Conservation (phyloP, 1,284 basidiomycete species). For the Cryptococcus sp. region DNA sequence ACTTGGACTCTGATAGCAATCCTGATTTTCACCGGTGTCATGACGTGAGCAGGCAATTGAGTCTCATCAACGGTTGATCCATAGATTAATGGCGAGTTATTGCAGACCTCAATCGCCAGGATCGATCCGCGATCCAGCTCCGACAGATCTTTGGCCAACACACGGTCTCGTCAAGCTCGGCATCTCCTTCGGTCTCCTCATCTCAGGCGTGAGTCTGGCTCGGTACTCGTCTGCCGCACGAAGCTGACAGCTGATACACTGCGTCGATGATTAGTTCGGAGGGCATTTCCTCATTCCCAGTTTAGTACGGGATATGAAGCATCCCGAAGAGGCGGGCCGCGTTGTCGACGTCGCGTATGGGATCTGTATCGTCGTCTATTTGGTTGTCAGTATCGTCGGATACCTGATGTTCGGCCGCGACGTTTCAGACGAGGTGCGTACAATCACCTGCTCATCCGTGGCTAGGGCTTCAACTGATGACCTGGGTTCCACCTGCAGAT, state of each 20-base stretch:
- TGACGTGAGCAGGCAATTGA: slow-evolving; percentile 23
- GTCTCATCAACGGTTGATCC: neutral
- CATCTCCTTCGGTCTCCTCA: slow-evolving; percentile 81
- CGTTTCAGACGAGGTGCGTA: slow-evolving; percentile 77
- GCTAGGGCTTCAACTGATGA: slow-evolving; percentile 5
- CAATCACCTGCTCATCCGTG: slow-evolving; percentile 2
- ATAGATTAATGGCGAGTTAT: no score
- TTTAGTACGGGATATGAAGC: slow-evolving; percentile 82
- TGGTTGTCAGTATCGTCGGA: slow-evolving; percentile 75
- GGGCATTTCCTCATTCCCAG: slow-evolving; percentile 51
- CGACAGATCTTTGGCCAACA: slow-evolving; percentile 66
- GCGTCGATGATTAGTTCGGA: slow-evolving; percentile 31
- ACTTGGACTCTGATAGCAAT: slow-evolving; percentile 75
- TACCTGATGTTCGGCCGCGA: slow-evolving; percentile 89
- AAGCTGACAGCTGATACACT: no score
- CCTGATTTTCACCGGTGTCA: slow-evolving; percentile 73
- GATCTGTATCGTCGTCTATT: slow-evolving; percentile 76
- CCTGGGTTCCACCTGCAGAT: slow-evolving; percentile 58
- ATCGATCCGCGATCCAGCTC: slow-evolving; percentile 73
- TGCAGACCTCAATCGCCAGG: slow-evolving; percentile 63
- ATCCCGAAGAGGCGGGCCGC: slow-evolving; percentile 69
- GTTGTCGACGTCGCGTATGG: slow-evolving; percentile 56
- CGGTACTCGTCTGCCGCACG: no score
- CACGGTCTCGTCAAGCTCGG: slow-evolving; percentile 65
- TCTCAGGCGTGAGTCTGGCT: slow-evolving; percentile 64